Evolutionary conservation across 306 rosid genomes (phyloP), one percentile per base, ranked within the genome.

Genomic region (Crataegus laevigata): DNA sequence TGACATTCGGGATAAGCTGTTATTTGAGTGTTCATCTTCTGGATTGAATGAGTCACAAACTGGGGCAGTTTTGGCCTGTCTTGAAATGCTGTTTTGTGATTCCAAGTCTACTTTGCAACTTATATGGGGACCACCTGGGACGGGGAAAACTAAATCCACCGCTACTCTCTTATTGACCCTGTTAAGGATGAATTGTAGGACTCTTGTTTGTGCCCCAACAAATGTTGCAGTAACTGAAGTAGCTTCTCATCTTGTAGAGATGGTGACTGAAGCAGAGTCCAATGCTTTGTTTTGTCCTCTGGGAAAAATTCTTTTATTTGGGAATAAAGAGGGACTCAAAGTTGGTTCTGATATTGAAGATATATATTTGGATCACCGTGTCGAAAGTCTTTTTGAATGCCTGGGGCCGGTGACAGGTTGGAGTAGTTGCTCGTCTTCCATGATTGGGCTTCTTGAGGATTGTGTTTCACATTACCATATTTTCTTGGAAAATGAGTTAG

Each of bases 51-150:
- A 75, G 38, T 84, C 92, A 5, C 92, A 91, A 63, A 26, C 12
- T 15, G 24, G 77, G 74, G 87, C 97, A 11, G 77, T 91, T 67
- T 24, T 55, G 65, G 75, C 87, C n/a, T 89, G 92, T 69, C 82
- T 91, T 68, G 68, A 47, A 63, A 83, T 80, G 74, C 12, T 40
- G 19, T 63, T 17, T 18, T 77, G 82, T 76, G n/a, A 68, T 78
- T 79, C 76, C 40, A 80, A 79, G 32, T 68, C 87, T 52, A 12
- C 77, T 9, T 69, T 88, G 68, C 88, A 89, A 67, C 97, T 88
- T 76, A 82, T 91, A 38, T 86, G 97, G 93, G 97, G 97, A 51
- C 97, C 97, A 1, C 96, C 97, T 1, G 93, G 97, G 51, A 91
- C 96, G 0, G 97, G 97, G 13, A 91, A 91, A 75, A 91, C 97